phyloP scores from a whole-genome alignment of 2,329 filamentous ascomycete species.

The Zelopaecilomyces penicillatus region DNA sequence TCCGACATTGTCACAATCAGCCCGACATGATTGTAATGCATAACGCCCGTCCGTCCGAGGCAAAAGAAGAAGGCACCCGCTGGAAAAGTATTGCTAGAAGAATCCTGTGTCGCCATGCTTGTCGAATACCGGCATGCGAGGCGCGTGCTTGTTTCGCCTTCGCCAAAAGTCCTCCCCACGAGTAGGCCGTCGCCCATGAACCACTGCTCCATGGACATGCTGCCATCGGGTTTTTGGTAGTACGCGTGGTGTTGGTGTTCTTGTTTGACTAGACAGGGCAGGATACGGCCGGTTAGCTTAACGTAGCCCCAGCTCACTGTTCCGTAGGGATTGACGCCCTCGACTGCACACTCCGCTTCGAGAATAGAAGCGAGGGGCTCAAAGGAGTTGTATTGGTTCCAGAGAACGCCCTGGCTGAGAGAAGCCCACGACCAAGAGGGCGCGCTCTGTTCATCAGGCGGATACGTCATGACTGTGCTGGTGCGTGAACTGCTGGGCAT shows the following conservation, averaged over 20 bases:
- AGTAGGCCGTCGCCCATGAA: neutral
- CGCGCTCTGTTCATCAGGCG: neutral
- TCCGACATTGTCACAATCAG: constrained; percentile 2
- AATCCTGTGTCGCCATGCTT: neutral
- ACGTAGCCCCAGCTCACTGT: neutral
- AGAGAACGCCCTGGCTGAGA: neutral
- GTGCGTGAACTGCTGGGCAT: neutral
- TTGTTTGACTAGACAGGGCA: neutral
- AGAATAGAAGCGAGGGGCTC: neutral
- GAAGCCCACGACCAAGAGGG: constrained; percentile 7
- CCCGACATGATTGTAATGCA: neutral
- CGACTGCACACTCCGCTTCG: neutral
- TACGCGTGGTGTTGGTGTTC: neutral
- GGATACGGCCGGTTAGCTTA: neutral
- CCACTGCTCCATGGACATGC: neutral
- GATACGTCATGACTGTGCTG: neutral
- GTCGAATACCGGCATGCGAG: too few relatives aligned
- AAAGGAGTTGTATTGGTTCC: neutral
- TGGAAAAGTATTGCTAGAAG: neutral
- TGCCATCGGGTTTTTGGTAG: neutral
- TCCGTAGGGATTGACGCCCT: neutral
- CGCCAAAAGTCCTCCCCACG: neutral
- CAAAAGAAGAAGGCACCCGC: neutral
- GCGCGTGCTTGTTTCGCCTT: too few relatives aligned
- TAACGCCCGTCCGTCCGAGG: neutral